Evolutionary conservation across 1,139 yeast genomes (phyloP), one percentile per base, ranked within the genome.

Genomic region (Suhomyces bribrorum): DNA sequence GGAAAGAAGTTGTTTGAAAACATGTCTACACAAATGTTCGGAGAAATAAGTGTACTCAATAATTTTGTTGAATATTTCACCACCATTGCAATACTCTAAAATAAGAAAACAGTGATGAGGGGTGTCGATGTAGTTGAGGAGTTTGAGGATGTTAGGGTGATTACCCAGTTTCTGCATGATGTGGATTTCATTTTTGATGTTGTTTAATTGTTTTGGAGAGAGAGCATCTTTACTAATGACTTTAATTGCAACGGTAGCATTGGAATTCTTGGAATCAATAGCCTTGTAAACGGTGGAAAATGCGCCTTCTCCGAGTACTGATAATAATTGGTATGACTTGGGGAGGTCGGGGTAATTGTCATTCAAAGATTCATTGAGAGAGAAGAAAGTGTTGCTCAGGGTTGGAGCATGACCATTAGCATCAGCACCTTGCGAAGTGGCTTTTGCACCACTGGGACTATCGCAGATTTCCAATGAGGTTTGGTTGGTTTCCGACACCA

Each of bases 41-140:
- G 89, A 79, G 58, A 92, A 86, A 64, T 92, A 92, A 0, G 98
- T 92, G 52, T 79, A 83, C 50, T 88, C 84, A 27, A 92, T 95
- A 53, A 92, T 89, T 60, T 89, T 94, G 54, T 89, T 92, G 65
- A 92, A 92, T 26, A 92, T 81, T 63, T 94, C 98, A 18, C 98
- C 98, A 13, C 98, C 98, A 37, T 83, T 78, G 35, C 92, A 83
- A 39, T 86, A 73, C 58, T 94, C 98, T 50, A 90, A 80, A 7
- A 92, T 73, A 40, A 92, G 80, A 59, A 82, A 92, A 58, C 88
- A 87, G 58, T 79, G 76, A 25, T 79, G 77, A 23, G 68, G 66
- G 18, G 64, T 54, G 41, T 69, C 64, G 40, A 83, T 75, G 54
- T 83, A 85, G 47, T 86, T 86, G 41, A 83, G 64, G 49, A 92